Evolutionary conservation across 805 yeast genomes (phyloP).

Genomic region (Cyberlindnera nakhonratchasimensis): DNA sequence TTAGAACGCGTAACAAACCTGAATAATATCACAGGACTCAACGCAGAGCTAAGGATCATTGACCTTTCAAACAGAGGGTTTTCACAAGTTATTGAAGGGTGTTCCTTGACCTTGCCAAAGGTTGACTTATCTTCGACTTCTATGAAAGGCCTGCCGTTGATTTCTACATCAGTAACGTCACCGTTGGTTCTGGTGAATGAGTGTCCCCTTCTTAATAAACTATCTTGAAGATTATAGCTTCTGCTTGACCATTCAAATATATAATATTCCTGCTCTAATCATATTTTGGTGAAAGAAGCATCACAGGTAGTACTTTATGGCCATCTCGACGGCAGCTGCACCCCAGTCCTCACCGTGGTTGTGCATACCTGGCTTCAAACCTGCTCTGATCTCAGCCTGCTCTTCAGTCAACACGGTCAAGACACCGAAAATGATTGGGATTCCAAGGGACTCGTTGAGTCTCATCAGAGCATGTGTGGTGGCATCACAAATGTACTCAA

Average conservation of each 20-base stretch:
- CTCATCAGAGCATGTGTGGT: slow-evolving; percentile 83
- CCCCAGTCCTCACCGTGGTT: slow-evolving; percentile 99
- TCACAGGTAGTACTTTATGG: slow-evolving; percentile 36
- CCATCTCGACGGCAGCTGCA: slow-evolving; percentile 98
- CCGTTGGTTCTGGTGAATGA: neutral
- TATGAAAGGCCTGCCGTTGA: neutral
- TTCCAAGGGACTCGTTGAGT: slow-evolving; percentile 61
- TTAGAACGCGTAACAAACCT: slow-evolving; percentile 7
- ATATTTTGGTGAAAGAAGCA: neutral
- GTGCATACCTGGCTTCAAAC: slow-evolving; percentile 76
- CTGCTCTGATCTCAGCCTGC: slow-evolving; percentile 93
- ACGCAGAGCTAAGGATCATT: neutral
- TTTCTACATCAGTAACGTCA: neutral
- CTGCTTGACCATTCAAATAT: too few relatives aligned
- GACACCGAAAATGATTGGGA: slow-evolving; percentile 91
- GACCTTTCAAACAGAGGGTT: neutral
- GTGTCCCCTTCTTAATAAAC: neutral
- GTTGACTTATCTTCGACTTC: neutral
- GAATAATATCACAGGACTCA: neutral
- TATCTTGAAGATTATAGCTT: too few relatives aligned
- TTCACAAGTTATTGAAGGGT: neutral
- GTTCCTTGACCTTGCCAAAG: neutral
- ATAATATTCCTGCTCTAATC: neutral
- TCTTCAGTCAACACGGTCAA: slow-evolving; percentile 91
- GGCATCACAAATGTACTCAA: slow-evolving; percentile 93